These are phyloP conservation scores for Neolentinus lepideus DNA, from an alignment of 1,284 basidiomycete genomes.

Conservation along the genomic window DNA sequence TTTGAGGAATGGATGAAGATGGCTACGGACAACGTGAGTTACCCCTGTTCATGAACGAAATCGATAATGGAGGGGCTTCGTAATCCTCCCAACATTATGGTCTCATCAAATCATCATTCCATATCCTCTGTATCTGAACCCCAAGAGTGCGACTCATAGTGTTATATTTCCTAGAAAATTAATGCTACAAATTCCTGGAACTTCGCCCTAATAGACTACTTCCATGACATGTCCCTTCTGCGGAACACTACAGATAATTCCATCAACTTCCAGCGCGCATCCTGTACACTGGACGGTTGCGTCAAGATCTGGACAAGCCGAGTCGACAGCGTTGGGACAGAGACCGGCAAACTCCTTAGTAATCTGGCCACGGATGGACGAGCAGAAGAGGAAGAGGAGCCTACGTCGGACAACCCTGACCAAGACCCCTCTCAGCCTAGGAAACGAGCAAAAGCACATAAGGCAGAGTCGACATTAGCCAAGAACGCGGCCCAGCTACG, in stretches of 20 bases:
- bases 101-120: background rate
- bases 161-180: constrained; percentile 77
- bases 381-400: constrained; percentile 44
- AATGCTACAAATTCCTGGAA: constrained; percentile 98
- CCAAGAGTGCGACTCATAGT: constrained; percentile 2
- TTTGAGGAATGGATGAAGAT: constrained; percentile 99
- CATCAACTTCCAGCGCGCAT: constrained; percentile 99
- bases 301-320: constrained; percentile 99
- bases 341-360: constrained; percentile 92
- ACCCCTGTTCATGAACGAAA: constrained; percentile 3
- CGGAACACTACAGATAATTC: constrained; percentile 87
- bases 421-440: constrained; percentile 45
- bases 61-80: background rate
- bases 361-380: constrained; percentile 76
- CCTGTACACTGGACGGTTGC: constrained; percentile 95
- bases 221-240: constrained; percentile 97
- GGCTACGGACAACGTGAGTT: constrained; percentile 93
- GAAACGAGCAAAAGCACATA: constrained; percentile 55
- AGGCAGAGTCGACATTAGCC: constrained; percentile 74
- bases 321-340: constrained; percentile 94
- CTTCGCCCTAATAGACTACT: constrained; percentile 98
- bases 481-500: constrained; percentile 78
- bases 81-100: background rate
- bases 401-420: constrained; percentile 51
- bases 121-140: no score